Base-by-base conservation (phyloP, 2,329 filamentous ascomycete species). In the Rutstroemia sp. region DNA sequence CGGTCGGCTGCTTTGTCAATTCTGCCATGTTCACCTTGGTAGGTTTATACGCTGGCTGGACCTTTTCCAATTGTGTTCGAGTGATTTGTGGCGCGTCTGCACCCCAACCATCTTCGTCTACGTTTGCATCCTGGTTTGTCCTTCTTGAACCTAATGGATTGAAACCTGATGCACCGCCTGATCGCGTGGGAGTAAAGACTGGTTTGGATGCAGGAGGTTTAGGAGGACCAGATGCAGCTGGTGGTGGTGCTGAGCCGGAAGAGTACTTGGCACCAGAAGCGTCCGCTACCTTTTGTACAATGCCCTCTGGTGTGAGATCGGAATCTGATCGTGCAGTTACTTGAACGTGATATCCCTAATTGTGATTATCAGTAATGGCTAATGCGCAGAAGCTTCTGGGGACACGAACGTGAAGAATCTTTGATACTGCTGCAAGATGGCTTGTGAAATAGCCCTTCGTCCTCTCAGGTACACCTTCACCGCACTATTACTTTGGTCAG, bases 381-480 rank as follows among this genome's bases (percentile, higher is more conserved):
- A 23, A 47, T 42, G 48, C n/a, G 27, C 37, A 6, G 34, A 47
- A 30, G 4, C 16, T 25, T 47, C 9, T 16, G 44, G 37, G 49
- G 41, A 25, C 16, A 69, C 74, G 51, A 69, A 86, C 85, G 75
- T 96, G 92, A 44, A 99, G 82, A 64, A 96, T 80, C 74, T 96
- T 96, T 60, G 91, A 86, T 39, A 97, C 91, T 48, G 90, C 87
- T 59, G 88, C 86, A 48, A 94, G 77, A 73, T 99, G 92, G 74
- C 91, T 96, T 63, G 90, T 96, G 71, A 99, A 99, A 75, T 97
- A 97, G 63, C 94, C 94, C 75, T 97, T 99, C 60, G 92, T 97
- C 67, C 92, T 81, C 75, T 99, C 94, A n/a, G 94, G 94, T 16
- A 99, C 94, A 65, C 94, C 94, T 69, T 95, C 92, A 63, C 94